phyloP scores from a whole-genome alignment of 148 eudicot genomes.

The Rhododendron molle region DNA sequence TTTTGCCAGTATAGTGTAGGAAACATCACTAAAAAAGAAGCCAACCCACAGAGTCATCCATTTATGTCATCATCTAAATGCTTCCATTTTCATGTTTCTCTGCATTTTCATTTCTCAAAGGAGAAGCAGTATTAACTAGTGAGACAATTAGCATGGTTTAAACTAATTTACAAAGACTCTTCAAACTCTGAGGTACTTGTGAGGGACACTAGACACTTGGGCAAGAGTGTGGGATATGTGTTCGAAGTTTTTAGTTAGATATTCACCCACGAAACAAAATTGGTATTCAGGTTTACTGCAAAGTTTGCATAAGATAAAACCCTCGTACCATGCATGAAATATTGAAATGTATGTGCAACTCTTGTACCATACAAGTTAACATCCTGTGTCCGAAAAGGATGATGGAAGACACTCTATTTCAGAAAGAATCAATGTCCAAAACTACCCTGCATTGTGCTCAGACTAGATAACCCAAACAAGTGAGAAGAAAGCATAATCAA shows the following conservation, averaged over 20 bases:
- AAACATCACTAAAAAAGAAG: background rate
- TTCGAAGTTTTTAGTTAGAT: background rate
- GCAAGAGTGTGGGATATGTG: background rate
- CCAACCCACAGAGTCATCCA: background rate
- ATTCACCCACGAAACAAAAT: background rate
- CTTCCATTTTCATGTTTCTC: background rate
- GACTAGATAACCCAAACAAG: background rate
- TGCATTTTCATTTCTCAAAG: background rate
- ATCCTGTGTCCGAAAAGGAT: background rate
- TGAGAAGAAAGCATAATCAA: background rate
- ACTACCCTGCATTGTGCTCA: background rate
- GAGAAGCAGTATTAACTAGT: background rate
- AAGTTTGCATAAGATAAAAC: background rate
- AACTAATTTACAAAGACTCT: background rate
- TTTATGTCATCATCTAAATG: background rate
- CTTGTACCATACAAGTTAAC: too few species aligned
- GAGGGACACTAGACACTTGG: too few species aligned
- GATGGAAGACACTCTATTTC: background rate
- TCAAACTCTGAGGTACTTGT: background rate
- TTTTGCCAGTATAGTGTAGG: background rate
- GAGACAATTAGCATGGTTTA: background rate
- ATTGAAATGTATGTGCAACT: too few species aligned
- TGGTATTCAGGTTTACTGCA: background rate
- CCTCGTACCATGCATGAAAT: background rate
- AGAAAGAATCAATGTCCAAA: background rate